These are phyloP conservation scores for Fennellomyces sp. DNA, from an alignment of 371 early-diverging fungal genomes.

Conservation along the genomic window DNA sequence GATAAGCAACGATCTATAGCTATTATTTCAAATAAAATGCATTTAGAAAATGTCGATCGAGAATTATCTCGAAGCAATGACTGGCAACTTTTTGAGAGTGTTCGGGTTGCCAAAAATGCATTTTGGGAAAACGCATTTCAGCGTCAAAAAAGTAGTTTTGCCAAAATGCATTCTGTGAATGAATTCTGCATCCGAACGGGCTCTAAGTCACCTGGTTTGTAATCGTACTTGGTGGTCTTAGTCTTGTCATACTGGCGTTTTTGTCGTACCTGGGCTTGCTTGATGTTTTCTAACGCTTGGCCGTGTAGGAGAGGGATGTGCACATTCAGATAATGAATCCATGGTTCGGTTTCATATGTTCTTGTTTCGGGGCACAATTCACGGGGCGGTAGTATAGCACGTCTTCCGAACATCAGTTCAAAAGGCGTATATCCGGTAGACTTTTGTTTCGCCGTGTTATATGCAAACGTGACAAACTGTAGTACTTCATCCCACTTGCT, in stretches of 20 bases:
- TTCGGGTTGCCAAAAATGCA: no score
- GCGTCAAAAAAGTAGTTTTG: no score
- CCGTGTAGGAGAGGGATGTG: not conserved
- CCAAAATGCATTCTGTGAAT: no score
- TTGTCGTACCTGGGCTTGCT: not conserved
- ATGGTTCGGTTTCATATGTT: not conserved
- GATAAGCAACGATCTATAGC: no score
- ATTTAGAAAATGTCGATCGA: no score
- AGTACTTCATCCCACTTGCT: constrained; percentile 14
- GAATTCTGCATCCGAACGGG: no score
- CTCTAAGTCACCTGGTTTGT: constrained; percentile 1
- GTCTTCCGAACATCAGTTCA: constrained; percentile 13
- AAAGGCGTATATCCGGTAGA: constrained; percentile 17
- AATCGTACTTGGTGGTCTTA: not conserved
- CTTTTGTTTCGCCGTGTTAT: constrained; percentile 22
- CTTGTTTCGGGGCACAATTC: not conserved
- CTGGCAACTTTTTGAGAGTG: no score
- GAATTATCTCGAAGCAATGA: no score
- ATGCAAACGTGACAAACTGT: constrained; percentile 16
- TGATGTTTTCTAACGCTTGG: not conserved
- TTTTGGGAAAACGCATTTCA: no score
- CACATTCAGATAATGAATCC: not conserved
- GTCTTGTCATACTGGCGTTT: not conserved
- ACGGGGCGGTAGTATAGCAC: not conserved
- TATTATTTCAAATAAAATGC: no score